Percentiles rank a stretch among this genome's conserved stretches.
phyloP scores from a whole-genome alignment of 2,329 filamentous ascomycete species.

The Elsinoe batatas region DNA sequence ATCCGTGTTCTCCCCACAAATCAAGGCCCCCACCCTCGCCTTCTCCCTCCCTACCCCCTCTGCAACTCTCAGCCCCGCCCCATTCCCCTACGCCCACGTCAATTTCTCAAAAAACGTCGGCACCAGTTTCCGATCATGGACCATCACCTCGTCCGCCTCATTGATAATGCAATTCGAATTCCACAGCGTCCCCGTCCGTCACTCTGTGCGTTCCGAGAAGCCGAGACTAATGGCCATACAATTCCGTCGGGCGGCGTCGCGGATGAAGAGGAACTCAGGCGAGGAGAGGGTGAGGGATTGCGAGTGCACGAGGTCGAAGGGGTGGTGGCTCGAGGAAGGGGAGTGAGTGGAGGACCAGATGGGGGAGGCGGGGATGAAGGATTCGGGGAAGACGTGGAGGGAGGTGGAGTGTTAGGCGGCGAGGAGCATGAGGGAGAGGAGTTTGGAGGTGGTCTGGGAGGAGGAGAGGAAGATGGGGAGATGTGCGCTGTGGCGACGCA shows the following conservation, averaged over 20 bases:
- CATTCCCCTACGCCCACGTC: slow-evolving; percentile 45
- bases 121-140: slow-evolving; percentile 46
- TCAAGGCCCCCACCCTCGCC: slow-evolving; percentile 41
- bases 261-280: slow-evolving; percentile 36
- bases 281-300: slow-evolving; percentile 40
- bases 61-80: slow-evolving; percentile 39
- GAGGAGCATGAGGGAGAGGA: slow-evolving; percentile 36
- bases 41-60: slow-evolving; percentile 32
- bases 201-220: slow-evolving; percentile 38
- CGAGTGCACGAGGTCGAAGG: slow-evolving; percentile 39
- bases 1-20: slow-evolving; percentile 51
- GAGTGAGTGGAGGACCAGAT: slow-evolving; percentile 39
- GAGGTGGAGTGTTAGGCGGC: slow-evolving; percentile 38
- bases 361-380: slow-evolving; percentile 45
- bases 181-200: slow-evolving; percentile 40
- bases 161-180: slow-evolving; percentile 44
- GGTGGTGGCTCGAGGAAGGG: slow-evolving; percentile 41
- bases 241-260: slow-evolving; percentile 29
- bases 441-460: slow-evolving; percentile 37
- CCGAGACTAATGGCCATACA: slow-evolving; percentile 40
- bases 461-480: slow-evolving; percentile 40
- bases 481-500: slow-evolving; percentile 23
- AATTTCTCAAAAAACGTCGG: slow-evolving; percentile 50
- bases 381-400: slow-evolving; percentile 46
- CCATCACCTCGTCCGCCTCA: slow-evolving; percentile 35